Percentiles rank a stretch among this genome's conserved stretches.
These are phyloP conservation scores for Biscogniauxia mediterranea DNA, from an alignment of 2,329 filamentous ascomycete genomes.

Conservation along the genomic window DNA sequence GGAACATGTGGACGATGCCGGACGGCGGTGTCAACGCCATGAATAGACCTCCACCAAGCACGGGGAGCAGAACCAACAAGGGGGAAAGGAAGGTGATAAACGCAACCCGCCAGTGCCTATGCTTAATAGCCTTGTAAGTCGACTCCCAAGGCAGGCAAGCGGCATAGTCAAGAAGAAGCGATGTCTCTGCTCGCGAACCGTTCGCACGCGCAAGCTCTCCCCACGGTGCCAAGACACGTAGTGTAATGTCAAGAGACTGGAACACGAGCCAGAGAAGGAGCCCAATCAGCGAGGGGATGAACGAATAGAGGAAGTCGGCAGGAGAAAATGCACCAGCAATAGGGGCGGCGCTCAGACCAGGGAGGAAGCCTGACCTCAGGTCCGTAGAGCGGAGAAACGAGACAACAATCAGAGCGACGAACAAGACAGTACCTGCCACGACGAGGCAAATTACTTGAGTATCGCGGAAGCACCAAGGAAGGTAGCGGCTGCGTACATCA, in stretches of 20 bases:
- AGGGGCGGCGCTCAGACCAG: constrained; percentile 62
- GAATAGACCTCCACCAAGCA: constrained; percentile 69
- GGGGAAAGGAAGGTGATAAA: constrained; percentile 58
- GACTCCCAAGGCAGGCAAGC: constrained; percentile 62
- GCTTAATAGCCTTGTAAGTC: constrained; percentile 55
- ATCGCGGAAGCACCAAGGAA: constrained; percentile 75
- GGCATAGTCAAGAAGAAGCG: constrained; percentile 69
- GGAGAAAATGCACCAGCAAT: constrained; percentile 69
- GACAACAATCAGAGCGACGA: constrained; percentile 71
- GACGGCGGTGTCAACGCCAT: constrained; percentile 64
- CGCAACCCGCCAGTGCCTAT: constrained; percentile 66
- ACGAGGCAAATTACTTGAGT: constrained; percentile 64
- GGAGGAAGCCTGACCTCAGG: constrained; percentile 69
- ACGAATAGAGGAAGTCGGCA: constrained; percentile 84
- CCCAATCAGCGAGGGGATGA: constrained; percentile 67
- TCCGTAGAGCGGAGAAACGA: constrained; percentile 71
- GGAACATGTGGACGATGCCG: constrained; percentile 61
- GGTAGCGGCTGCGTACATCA: constrained; percentile 60
- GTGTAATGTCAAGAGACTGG: constrained; percentile 62
- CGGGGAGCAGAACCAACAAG: constrained; percentile 61
- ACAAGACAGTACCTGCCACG: constrained; percentile 56
- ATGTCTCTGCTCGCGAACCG: constrained; percentile 61
- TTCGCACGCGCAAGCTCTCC: constrained; percentile 55
- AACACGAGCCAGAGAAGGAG: constrained; percentile 66
- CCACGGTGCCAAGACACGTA: constrained; percentile 70